These are phyloP conservation scores for Cladosporium austrohemisphaericum DNA, from an alignment of 2,329 filamentous ascomycete species.

Conservation along the genomic window DNA sequence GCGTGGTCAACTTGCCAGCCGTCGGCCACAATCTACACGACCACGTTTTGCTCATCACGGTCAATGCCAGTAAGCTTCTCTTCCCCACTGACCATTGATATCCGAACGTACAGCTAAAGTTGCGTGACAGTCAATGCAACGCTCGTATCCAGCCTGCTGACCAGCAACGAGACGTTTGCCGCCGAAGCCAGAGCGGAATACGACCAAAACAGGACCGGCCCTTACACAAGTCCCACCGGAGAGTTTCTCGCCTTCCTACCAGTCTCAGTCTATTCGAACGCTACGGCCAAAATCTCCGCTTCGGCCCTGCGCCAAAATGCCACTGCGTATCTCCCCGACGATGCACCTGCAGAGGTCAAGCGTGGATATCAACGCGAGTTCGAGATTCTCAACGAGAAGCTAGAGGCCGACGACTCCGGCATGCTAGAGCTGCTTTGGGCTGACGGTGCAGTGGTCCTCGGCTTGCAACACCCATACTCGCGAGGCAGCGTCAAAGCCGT, in stretches of 20 bases:
- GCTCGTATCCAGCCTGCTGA: neutral
- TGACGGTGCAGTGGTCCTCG: neutral
- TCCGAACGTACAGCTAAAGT: neutral
- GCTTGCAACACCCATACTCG: slow-evolving; percentile 32
- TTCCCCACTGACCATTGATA: too few relatives aligned
- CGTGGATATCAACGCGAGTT: neutral
- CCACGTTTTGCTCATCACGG: slow-evolving; percentile 35
- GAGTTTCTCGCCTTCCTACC: slow-evolving; percentile 8
- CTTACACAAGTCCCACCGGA: slow-evolving; percentile 9
- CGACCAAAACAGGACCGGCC: slow-evolving; percentile 11
- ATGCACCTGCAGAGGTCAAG: neutral
- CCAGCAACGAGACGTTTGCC: slow-evolving; percentile 15
- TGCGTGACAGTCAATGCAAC: neutral
- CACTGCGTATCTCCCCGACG: neutral
- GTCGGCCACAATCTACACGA: slow-evolving; percentile 61
- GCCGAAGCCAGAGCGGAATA: slow-evolving; percentile 14
- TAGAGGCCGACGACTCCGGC: neutral
- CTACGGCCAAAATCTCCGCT: neutral
- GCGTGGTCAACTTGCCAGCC: slow-evolving; percentile 55
- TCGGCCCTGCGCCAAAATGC: neutral
- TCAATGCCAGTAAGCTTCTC: neutral
- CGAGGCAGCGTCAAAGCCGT: slow-evolving; percentile 26
- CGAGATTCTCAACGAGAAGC: slow-evolving; percentile 1
- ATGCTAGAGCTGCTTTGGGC: slow-evolving; percentile 1
- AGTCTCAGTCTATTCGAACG: neutral